phyloP scores from a whole-genome alignment of 2,329 filamentous ascomycete species.

The Penicillium sp. region DNA sequence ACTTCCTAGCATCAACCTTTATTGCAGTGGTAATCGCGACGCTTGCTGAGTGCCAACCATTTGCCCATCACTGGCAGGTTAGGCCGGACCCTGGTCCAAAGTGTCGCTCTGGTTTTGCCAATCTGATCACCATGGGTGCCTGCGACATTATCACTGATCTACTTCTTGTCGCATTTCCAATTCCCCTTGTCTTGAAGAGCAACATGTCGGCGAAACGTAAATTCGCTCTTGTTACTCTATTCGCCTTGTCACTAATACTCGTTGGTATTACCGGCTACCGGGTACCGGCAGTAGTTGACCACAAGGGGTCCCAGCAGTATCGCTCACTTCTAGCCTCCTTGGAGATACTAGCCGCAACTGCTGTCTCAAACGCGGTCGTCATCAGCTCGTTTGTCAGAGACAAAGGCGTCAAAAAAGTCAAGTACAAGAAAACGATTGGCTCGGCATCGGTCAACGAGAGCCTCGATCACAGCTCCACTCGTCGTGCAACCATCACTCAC shows the following conservation, averaged over 20 bases:
- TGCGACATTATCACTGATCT: constrained; percentile 90
- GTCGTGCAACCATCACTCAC: constrained; percentile 63
- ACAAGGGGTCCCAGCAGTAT: constrained; percentile 77
- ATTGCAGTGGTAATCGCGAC: constrained; percentile 79
- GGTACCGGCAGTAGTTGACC: constrained; percentile 75
- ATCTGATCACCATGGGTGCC: constrained; percentile 87
- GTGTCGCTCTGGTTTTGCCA: constrained; percentile 85
- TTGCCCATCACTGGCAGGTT: constrained; percentile 77
- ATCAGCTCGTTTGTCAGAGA: constrained; percentile 93
- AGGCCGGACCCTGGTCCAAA: constrained; percentile 81
- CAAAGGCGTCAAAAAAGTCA: constrained; percentile 85
- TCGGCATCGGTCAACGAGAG: constrained; percentile 56
- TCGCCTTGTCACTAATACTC: constrained; percentile 81
- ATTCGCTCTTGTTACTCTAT: constrained; percentile 76
- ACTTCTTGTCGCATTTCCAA: constrained; percentile 83
- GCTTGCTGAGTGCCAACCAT: constrained; percentile 80
- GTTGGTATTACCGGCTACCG: constrained; percentile 81
- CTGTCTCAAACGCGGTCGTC: constrained; percentile 85
- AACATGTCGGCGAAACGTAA: constrained; percentile 79
- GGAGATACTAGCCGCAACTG: constrained; percentile 86
- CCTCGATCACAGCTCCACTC: constrained; percentile 43
- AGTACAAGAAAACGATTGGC: constrained; percentile 63
- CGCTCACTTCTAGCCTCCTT: constrained; percentile 87
- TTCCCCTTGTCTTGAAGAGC: constrained; percentile 82
- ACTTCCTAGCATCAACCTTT: constrained; percentile 79